These are phyloP conservation scores for Hymenoscyphus occultus DNA, from an alignment of 2,329 filamentous ascomycete species.

Conservation along the genomic window DNA sequence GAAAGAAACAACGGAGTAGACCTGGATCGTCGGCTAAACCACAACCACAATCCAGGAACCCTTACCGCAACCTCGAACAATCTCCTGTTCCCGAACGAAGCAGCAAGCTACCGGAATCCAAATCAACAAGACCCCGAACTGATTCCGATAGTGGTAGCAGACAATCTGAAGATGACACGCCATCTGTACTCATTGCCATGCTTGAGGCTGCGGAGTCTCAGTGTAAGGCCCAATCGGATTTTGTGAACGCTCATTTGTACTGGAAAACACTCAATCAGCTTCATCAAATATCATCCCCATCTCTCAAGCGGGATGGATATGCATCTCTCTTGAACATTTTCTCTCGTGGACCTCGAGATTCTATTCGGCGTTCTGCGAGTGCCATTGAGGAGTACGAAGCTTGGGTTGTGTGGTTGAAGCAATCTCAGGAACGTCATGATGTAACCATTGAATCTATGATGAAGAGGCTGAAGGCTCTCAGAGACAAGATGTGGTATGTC, in stretches of 20 bases:
- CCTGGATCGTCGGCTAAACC: conserved; percentile 48
- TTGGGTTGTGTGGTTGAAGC: conserved; percentile 80
- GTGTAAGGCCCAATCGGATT: conserved; percentile 76
- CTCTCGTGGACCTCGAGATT: conserved; percentile 66
- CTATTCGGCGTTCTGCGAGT: conserved; percentile 65
- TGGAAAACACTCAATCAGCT: conserved; percentile 79
- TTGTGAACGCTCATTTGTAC: conserved; percentile 79
- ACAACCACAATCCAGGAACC: conserved; percentile 51
- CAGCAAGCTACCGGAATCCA: conserved; percentile 19
- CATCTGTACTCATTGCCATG: conserved; percentile 64
- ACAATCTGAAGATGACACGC: conserved; percentile 44
- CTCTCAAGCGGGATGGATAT: conserved; percentile 65
- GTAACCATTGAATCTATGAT: conserved; percentile 72
- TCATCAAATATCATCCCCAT: conserved; percentile 57
- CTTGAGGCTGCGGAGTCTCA: conserved; percentile 73
- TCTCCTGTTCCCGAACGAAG: conserved; percentile 20
- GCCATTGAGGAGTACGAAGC: conserved; percentile 77
- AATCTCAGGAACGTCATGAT: conserved; percentile 76
- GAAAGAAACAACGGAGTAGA: conserved; percentile 59
- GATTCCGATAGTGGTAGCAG: conserved; percentile 30
- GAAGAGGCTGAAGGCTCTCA: conserved; percentile 67
- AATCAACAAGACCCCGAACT: conserved; percentile 20
- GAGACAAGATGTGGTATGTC: conserved; percentile 99
- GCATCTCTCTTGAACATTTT: conserved; percentile 71
- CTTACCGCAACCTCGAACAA: conserved; percentile 44